Conservation (phyloP, 352 stramenopile genomes). For the Globisporangium apiculatum region DNA sequence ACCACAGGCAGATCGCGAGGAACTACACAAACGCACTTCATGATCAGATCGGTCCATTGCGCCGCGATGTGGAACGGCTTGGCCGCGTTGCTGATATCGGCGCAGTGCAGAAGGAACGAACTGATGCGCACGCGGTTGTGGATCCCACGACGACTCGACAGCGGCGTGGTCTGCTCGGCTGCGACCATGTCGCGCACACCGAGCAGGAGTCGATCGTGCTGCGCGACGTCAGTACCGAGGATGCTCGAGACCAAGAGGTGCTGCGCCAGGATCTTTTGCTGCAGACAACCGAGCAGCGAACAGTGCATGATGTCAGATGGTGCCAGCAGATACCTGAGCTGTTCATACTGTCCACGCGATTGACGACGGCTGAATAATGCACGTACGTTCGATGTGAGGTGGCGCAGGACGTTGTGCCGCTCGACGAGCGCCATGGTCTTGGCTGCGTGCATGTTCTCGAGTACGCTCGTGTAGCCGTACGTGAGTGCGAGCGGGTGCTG, state of each 20-base stretch:
- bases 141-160: slow-evolving; percentile 1
- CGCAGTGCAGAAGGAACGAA: slow-evolving; percentile 26
- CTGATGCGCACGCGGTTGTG: slow-evolving; percentile 9
- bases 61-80: slow-evolving; percentile 19
- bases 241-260: slow-evolving; percentile 20
- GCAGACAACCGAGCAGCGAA: background rate
- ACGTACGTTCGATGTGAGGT: slow-evolving; percentile 11
- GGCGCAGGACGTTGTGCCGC: slow-evolving; percentile 7
- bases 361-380: background rate
- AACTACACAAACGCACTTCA: slow-evolving; percentile 8
- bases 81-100: slow-evolving; percentile 22
- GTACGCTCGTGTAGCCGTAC: slow-evolving; percentile 16
- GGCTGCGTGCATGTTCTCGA: slow-evolving; percentile 25
- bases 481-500: slow-evolving; percentile 13
- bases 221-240: slow-evolving; percentile 15
- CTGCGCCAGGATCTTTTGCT: slow-evolving; percentile 15
- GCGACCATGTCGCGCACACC: slow-evolving; percentile 5
- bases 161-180: background rate
- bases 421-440: slow-evolving; percentile 17
- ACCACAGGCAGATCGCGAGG: too few relatives aligned
- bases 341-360: background rate
- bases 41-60: slow-evolving; percentile 19
- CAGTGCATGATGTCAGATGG: too few relatives aligned
- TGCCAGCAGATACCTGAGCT: background rate
- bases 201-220: slow-evolving; percentile 16